phyloP scores from a whole-genome alignment of 306 rosid genomes.

The Nissolia schottii region DNA sequence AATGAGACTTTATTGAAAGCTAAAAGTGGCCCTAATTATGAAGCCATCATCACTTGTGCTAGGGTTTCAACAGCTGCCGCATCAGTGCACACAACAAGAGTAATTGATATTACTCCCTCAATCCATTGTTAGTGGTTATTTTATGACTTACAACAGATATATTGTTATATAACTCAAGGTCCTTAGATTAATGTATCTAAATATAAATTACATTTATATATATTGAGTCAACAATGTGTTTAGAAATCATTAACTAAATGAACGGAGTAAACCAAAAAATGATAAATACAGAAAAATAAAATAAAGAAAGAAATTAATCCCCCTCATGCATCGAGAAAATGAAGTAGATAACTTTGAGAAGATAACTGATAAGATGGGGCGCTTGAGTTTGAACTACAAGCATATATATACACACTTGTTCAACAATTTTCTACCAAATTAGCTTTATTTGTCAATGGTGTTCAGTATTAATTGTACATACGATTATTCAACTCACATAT shows the following conservation, averaged over 20 bases:
- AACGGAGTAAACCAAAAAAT: no score
- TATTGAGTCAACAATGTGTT: no score
- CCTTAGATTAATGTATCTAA: no score
- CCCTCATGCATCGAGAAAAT: neutral
- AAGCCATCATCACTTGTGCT: constrained; percentile 13
- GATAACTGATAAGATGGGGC: neutral
- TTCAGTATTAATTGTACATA: no score
- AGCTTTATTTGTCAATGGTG: neutral
- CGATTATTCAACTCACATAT: neutral
- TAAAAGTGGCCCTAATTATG: constrained; percentile 3
- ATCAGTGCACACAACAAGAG: neutral
- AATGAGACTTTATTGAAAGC: neutral
- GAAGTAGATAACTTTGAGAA: neutral
- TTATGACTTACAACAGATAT: no score
- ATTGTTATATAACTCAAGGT: no score
- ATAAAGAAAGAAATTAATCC: neutral
- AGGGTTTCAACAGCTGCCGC: neutral
- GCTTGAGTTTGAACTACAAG: neutral
- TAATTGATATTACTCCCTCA: neutral
- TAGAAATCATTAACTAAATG: no score
- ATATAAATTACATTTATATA: no score
- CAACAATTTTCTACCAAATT: neutral
- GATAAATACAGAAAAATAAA: neutral
- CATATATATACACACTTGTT: neutral
- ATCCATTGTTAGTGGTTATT: no score